Percentiles rank a stretch among this genome's conserved stretches.
Evolutionary conservation across 768 basidiomycete species (phyloP).

Genomic region (Lanmaoa rubissima): DNA sequence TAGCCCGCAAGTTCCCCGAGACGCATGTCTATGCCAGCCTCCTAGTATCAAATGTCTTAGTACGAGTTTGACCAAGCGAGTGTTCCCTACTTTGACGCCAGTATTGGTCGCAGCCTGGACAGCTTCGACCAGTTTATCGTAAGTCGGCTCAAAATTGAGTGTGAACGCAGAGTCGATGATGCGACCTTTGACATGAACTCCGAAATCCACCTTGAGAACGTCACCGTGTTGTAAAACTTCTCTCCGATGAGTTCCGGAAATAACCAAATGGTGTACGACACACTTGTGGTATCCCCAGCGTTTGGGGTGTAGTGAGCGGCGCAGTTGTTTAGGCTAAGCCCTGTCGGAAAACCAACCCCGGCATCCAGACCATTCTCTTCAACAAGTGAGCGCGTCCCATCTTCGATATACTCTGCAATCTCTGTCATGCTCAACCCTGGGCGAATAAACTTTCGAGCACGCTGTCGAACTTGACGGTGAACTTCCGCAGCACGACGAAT

Average conservation of each 20-base stretch:
- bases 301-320: conserved; percentile 98
- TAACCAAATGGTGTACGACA: conserved; percentile 25
- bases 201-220: conserved; percentile 95
- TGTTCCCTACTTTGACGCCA: conserved; percentile 69
- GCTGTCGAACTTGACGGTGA: conserved; percentile 85
- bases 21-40: conserved; percentile 94
- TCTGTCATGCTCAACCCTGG: conserved; percentile 95
- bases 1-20: conserved; percentile 88
- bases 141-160: conserved; percentile 82
- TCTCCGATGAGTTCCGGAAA: conserved; percentile 6
- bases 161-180: conserved; percentile 98
- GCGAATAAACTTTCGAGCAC: conserved; percentile 78
- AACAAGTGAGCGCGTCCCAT: conserved; percentile 85
- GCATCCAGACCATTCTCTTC: conserved; percentile 85
- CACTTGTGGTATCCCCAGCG: conserved; percentile 82
- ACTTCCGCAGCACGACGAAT: conserved; percentile 95
- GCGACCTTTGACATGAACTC: conserved; percentile 95
- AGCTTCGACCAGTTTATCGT: conserved; percentile 85
- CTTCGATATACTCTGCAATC: conserved; percentile 91
- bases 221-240: conserved; percentile 80
- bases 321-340: conserved; percentile 88
- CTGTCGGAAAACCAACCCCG: conserved; percentile 96
- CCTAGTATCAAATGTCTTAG: conserved; percentile 44
- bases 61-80: not conserved
- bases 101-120: conserved; percentile 94